These are phyloP conservation scores for Neurospora sp. DNA, from an alignment of 495 filamentous ascomycete species.

Conservation along the genomic window DNA sequence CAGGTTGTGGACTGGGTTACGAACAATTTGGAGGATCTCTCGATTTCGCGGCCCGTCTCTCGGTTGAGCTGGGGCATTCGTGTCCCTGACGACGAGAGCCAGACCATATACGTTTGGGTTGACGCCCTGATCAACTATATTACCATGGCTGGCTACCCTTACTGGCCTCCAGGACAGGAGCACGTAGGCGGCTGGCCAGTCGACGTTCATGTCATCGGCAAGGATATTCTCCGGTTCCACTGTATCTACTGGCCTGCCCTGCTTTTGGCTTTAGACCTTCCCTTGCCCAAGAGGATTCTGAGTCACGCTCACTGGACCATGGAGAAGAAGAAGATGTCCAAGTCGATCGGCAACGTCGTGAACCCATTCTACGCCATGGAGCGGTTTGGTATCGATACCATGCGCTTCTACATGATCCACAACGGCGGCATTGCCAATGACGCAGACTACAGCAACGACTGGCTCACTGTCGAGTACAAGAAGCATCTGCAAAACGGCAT, in stretches of 20 bases:
- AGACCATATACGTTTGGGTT: slow-evolving; percentile 97
- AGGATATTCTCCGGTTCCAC: slow-evolving; percentile 94
- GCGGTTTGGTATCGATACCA: slow-evolving; percentile 73
- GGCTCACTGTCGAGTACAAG: slow-evolving; percentile 67
- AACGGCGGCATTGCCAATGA: slow-evolving; percentile 68
- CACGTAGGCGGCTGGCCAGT: slow-evolving; percentile 69
- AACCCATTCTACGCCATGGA: slow-evolving; percentile 90
- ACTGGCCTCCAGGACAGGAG: slow-evolving; percentile 50
- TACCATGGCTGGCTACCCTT: slow-evolving; percentile 76
- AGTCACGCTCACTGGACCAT: slow-evolving; percentile 95
- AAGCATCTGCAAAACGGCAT: slow-evolving; percentile 61
- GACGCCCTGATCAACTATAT: slow-evolving; percentile 93
- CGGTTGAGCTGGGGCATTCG: slow-evolving; percentile 83
- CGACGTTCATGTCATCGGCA: slow-evolving; percentile 85
- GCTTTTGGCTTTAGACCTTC: slow-evolving; percentile 77
- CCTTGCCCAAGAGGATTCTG: slow-evolving; percentile 70
- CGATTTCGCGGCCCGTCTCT: slow-evolving; percentile 71
- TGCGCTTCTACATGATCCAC: slow-evolving; percentile 78
- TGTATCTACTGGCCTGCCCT: slow-evolving; percentile 97
- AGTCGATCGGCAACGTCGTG: slow-evolving; percentile 87
- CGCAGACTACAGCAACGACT: slow-evolving; percentile 70
- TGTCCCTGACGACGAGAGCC: slow-evolving; percentile 70
- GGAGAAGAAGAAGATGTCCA: slow-evolving; percentile 84
- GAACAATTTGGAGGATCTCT: slow-evolving; percentile 70
- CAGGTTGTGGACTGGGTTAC: slow-evolving; percentile 61